phyloP scores from a whole-genome alignment of 2,329 filamentous ascomycete species.

The Neopestalotiopsis sp. region DNA sequence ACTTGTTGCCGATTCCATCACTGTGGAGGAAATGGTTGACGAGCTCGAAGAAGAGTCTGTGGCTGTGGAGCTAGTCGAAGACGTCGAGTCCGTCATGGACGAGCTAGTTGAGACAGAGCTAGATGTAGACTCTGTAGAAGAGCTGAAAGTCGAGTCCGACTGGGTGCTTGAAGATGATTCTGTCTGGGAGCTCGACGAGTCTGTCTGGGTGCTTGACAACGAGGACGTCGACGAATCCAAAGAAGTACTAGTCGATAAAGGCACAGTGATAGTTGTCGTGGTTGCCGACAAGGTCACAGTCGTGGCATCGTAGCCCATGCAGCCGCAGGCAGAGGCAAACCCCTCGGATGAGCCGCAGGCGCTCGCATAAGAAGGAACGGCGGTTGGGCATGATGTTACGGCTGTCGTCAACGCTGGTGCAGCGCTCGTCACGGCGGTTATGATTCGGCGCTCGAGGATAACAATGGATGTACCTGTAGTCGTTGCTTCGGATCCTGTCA shows the following conservation, averaged over 20 bases:
- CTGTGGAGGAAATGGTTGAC: neutral
- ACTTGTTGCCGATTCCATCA: neutral
- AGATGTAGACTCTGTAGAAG: neutral
- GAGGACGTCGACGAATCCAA: neutral
- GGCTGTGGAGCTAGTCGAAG: neutral
- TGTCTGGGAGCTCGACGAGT: neutral
- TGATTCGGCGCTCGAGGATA: neutral
- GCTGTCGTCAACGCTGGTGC: neutral
- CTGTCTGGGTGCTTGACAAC: neutral
- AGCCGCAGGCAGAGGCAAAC: neutral
- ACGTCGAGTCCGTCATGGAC: neutral
- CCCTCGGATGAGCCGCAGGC: neutral
- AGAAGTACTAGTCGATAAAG: neutral
- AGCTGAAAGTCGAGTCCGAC: neutral
- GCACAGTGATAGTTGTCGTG: neutral
- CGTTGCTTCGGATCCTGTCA: neutral
- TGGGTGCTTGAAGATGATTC: neutral
- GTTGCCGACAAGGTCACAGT: neutral
- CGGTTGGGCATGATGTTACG: slow-evolving; percentile 1
- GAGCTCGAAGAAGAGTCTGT: neutral
- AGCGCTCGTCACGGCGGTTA: neutral
- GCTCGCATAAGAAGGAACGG: neutral
- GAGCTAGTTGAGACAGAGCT: neutral
- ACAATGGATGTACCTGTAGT: neutral
- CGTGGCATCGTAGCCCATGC: neutral